Evolutionary conservation across 805 yeast genomes (phyloP).

Genomic region (Sungouiella blattae): DNA sequence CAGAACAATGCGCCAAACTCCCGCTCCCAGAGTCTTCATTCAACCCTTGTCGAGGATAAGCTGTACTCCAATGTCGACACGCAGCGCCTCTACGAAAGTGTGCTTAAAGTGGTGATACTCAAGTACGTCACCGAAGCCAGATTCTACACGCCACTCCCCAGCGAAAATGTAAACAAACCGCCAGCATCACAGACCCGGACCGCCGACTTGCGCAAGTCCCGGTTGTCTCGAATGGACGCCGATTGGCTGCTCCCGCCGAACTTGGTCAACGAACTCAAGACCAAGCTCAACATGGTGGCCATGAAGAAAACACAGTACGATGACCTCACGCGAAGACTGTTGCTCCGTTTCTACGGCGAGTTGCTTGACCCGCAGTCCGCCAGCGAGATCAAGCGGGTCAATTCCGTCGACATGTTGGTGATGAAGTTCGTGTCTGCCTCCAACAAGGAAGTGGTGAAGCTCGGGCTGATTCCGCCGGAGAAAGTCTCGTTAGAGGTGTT

Average conservation of each 20-base stretch:
- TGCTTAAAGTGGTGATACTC: constrained; percentile 52
- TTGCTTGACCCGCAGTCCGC: constrained; percentile 46
- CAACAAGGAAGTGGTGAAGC: constrained; percentile 47
- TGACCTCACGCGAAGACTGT: constrained; percentile 52
- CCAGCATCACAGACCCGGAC: background rate
- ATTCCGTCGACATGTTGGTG: constrained; percentile 44
- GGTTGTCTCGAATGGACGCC: constrained; percentile 9
- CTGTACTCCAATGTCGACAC: constrained; percentile 18
- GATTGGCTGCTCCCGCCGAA: constrained; percentile 30
- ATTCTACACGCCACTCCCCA: constrained; percentile 35
- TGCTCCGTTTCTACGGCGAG: constrained; percentile 62
- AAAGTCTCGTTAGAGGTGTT: constrained; percentile 33
- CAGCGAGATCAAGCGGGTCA: constrained; percentile 26
- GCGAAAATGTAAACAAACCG: background rate
- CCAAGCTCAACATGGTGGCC: constrained; percentile 42
- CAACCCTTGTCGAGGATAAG: constrained; percentile 13
- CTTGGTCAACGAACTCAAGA: constrained; percentile 37
- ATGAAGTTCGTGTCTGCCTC: constrained; percentile 52
- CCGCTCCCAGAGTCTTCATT: constrained; percentile 13
- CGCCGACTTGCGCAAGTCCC: constrained; percentile 5
- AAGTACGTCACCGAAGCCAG: constrained; percentile 65
- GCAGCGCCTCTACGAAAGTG: constrained; percentile 44
- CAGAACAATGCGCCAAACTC: constrained; percentile 2
- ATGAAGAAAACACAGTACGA: constrained; percentile 39
- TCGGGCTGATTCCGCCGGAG: constrained; percentile 27